Percentiles rank a stretch among this genome's conserved stretches.
Conservation (phyloP, 2,329 filamentous ascomycete genomes). For the Fusarium falciforme region DNA sequence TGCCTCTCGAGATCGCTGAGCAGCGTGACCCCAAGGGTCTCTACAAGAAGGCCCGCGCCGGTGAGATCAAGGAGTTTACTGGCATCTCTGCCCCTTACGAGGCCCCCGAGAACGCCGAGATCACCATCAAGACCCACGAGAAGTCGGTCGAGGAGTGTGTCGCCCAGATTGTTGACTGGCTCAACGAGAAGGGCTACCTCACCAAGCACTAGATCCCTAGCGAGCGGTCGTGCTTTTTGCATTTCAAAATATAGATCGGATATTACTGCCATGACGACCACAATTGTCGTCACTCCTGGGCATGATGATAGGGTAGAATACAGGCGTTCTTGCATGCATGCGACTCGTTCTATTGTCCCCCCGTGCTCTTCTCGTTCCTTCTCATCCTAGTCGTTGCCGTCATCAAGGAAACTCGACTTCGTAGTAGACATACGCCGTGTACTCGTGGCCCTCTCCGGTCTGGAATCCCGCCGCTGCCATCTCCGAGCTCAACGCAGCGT, state of each 20-base stretch:
- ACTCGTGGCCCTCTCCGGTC: slow-evolving; percentile 80
- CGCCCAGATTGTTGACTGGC: slow-evolving; percentile 82
- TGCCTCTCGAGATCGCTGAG: slow-evolving; percentile 92
- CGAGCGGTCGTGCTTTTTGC: slow-evolving; percentile 16
- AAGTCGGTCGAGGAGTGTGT: slow-evolving; percentile 90
- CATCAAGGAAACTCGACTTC: slow-evolving; percentile 80
- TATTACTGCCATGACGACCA: slow-evolving; percentile 43
- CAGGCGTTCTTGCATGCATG: slow-evolving; percentile 44
- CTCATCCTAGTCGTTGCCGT: neutral
- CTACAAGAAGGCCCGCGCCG: slow-evolving; percentile 95
- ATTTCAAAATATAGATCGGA: slow-evolving; percentile 38
- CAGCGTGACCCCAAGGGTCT: slow-evolving; percentile 96
- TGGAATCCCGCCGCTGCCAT: slow-evolving; percentile 80
- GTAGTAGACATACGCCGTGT: slow-evolving; percentile 97
- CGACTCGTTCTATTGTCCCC: slow-evolving; percentile 26
- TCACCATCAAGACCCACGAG: slow-evolving; percentile 86
- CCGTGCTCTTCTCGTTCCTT: slow-evolving; percentile 1
- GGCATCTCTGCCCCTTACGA: slow-evolving; percentile 97
- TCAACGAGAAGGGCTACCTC: slow-evolving; percentile 72
- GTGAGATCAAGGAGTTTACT: slow-evolving; percentile 97
- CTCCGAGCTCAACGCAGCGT: slow-evolving; percentile 80
- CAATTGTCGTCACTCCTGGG: slow-evolving; percentile 36
- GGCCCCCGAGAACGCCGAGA: slow-evolving; percentile 85
- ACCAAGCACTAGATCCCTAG: slow-evolving; percentile 42
- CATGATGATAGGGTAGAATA: slow-evolving; percentile 44